Evolutionary conservation across 2,329 filamentous ascomycete species (phyloP), one percentile per base, ranked within the genome.

Genomic region (Trichoderma brevicompactum): DNA sequence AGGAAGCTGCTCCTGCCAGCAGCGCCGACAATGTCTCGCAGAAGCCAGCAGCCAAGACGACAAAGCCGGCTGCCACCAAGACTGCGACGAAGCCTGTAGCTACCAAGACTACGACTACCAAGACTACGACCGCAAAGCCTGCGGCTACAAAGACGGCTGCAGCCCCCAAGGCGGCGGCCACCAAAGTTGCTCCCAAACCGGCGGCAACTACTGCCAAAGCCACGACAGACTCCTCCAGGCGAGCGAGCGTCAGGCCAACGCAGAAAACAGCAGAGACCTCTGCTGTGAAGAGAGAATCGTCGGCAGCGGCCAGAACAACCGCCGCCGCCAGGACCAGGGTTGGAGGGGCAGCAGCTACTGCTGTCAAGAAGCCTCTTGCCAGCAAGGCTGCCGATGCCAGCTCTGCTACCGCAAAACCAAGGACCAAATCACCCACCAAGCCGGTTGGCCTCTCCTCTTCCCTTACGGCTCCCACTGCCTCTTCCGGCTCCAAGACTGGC

Each of bases 401-500:
- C 34, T 74, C 79, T 7, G 79, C 77, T 2, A 83, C 84, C 67
- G 78, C 81, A 34, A 89, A 88, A 72, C 85, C 86, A 8, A 89
- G 87, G 73, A 49, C 53, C 23, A 88, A 87, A 75, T 92, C 90
- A 10, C 88, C 88, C 2, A 92, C 90, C 2, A 85, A 87, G 64
- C 89, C 89, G 9, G 80, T 88, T 59, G 86, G 85, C 65, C 79
- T 92, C 1, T 87, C 90, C 8, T 80, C 89, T 9, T 62, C 59
- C 65, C 79, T 92, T 36, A 89, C 83, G 28, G 87, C 89, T 6
- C 89, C 88, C 38, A 93, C 90, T 3, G 85, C 89, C 28, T 83
- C 90, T 0, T 92, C 87, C 1, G 85, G 85, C 15, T 88, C 87
- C 13, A 92, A 89, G 75, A 80, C 69, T 34, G 44, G 61, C 17